These are phyloP conservation scores for Nemophila menziesii DNA, from an alignment of 257 asterid species.

Conservation along the genomic window DNA sequence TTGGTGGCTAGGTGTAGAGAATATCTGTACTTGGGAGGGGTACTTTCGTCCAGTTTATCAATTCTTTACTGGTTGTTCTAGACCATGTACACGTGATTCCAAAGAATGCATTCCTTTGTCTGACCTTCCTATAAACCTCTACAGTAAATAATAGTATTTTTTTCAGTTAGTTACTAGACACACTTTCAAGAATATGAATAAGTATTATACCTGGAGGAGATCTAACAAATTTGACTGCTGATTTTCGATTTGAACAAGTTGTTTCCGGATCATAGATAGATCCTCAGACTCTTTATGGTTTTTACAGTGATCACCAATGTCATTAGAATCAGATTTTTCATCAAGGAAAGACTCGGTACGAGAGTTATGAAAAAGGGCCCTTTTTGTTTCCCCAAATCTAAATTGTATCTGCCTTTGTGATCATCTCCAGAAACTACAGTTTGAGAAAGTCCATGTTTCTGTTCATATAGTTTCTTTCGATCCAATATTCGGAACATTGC, in stretches of 20 bases:
- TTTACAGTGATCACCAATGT: conserved; percentile 24
- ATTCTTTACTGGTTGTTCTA: no score
- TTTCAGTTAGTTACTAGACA: no score
- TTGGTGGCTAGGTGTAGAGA: no score
- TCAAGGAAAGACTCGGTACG: conserved; percentile 52
- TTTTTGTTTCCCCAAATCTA: conserved; percentile 34
- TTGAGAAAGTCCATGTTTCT: no score
- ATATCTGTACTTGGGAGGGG: no score
- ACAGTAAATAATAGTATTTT: conserved; percentile 9
- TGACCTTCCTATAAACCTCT: conserved; percentile 84
- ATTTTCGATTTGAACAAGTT: conserved; percentile 81
- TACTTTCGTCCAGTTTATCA: no score
- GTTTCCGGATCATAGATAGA: conserved; percentile 57
- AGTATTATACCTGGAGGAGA: no score
- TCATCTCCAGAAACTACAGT: no score
- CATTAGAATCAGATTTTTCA: conserved; percentile 33
- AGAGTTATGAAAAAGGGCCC: conserved; percentile 50
- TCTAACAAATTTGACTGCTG: conserved; percentile 78
- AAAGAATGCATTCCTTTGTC: conserved; percentile 65
- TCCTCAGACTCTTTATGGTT: conserved; percentile 54
- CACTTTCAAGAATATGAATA: no score
- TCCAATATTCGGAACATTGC: no score
- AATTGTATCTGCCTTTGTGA: no score
- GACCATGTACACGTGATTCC: conserved; percentile 86
- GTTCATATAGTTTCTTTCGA: no score